phyloP scores from a whole-genome alignment of 2,329 filamentous ascomycete genomes.

The Metarhizium rileyi region DNA sequence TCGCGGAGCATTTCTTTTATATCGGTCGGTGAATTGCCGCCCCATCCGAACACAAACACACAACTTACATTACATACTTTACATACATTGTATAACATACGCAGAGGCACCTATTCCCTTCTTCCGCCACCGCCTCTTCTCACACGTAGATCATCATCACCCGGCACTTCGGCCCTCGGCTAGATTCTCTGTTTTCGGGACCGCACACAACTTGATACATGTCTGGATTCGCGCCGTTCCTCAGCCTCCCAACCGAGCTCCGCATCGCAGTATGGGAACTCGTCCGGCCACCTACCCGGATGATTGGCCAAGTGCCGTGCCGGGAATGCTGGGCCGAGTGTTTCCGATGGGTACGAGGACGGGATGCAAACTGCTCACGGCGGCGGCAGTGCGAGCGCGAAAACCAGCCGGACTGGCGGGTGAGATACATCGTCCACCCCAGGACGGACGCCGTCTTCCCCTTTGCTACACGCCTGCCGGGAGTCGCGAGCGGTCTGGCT shows the following conservation, averaged over 20 bases:
- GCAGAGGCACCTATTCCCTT: no score
- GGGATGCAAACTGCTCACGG: background rate
- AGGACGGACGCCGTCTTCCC: slow-evolving; percentile 6
- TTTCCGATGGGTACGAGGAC: background rate
- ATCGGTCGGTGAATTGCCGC: background rate
- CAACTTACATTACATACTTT: background rate
- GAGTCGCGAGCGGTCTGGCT: slow-evolving; percentile 7
- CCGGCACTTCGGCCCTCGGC: background rate
- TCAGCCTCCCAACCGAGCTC: slow-evolving; percentile 3
- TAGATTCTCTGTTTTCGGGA: background rate
- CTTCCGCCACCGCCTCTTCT: no score
- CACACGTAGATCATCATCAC: no score
- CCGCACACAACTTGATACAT: background rate
- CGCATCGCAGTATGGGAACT: slow-evolving; percentile 5
- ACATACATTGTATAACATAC: no score
- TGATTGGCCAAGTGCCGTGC: slow-evolving; percentile 6
- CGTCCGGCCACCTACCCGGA: slow-evolving; percentile 1
- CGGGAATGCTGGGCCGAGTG: slow-evolving; percentile 2
- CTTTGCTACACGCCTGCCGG: slow-evolving; percentile 3
- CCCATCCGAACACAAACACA: background rate
- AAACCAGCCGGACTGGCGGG: slow-evolving; percentile 12
- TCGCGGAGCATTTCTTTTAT: background rate
- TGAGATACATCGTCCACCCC: slow-evolving; percentile 8
- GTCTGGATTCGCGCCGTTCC: slow-evolving; percentile 2
- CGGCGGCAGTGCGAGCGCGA: slow-evolving; percentile 1